Conservation (phyloP, 768 basidiomycete genomes). For the Astraeus odoratus region DNA sequence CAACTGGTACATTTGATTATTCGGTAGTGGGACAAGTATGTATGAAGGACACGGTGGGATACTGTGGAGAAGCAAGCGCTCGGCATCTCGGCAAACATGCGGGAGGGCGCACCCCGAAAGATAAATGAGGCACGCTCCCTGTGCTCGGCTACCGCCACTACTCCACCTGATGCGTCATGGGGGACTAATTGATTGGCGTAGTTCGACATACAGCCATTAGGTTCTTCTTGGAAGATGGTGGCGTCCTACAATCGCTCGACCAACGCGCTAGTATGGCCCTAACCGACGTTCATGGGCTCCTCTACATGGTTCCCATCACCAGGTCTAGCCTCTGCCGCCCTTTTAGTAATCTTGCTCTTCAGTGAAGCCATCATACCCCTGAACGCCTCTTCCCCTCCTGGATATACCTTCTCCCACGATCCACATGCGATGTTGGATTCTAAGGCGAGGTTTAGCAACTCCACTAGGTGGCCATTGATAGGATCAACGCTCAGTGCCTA, state of each 20-base stretch:
- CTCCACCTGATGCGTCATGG: slow-evolving; percentile 17
- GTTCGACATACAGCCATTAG: not conserved
- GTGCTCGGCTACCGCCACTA: slow-evolving; percentile 16
- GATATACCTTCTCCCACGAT: slow-evolving; percentile 28
- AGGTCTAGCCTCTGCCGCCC: slow-evolving; percentile 8
- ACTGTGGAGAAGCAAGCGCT: slow-evolving; percentile 27
- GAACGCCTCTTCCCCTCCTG: slow-evolving; percentile 29
- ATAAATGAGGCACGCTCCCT: slow-evolving; percentile 9
- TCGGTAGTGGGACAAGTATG: slow-evolving; percentile 21
- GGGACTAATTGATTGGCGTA: not conserved
- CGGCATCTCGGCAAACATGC: slow-evolving; percentile 28
- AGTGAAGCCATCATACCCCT: slow-evolving; percentile 26
- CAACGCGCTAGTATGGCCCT: slow-evolving; percentile 4
- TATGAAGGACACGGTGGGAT: slow-evolving; percentile 23
- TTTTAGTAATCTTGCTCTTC: slow-evolving; percentile 23
- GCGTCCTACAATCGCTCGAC: not conserved
- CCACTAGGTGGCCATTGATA: slow-evolving; percentile 73
- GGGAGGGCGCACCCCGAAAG: slow-evolving; percentile 22
- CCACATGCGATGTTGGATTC: slow-evolving; percentile 38
- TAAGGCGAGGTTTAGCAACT: slow-evolving; percentile 75
- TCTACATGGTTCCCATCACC: slow-evolving; percentile 17
- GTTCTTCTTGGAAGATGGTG: not conserved
- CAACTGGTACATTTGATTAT: slow-evolving; percentile 26
- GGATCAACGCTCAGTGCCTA: slow-evolving; percentile 78
- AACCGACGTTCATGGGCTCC: slow-evolving; percentile 27